Evolutionary conservation across 345 rosid species (phyloP).

Genomic region (Garcia nutans): DNA sequence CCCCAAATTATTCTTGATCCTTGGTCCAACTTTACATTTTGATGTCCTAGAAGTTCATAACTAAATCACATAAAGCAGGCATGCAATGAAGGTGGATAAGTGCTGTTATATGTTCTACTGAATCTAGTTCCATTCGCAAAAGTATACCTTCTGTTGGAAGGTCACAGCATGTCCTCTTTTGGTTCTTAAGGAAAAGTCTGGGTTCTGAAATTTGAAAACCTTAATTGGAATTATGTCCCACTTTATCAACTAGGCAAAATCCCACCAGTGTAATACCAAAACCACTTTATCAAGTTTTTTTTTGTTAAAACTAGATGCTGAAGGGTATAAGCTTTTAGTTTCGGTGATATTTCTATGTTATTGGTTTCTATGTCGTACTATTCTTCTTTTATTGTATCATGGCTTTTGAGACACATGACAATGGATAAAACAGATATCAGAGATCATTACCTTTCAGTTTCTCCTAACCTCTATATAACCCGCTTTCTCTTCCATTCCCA

Average conservation of each 20-base stretch:
- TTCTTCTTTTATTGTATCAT: neutral
- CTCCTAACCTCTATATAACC: neutral
- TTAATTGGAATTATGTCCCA: too few species aligned
- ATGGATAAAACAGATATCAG: neutral
- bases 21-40: neutral
- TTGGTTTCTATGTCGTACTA: conserved; percentile 10
- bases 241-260: neutral
- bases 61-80: neutral
- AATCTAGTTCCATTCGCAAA: neutral
- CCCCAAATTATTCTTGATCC: neutral
- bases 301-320: conserved; percentile 12
- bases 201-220: too few species aligned
- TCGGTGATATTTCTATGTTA: conserved; percentile 3
- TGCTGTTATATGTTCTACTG: neutral
- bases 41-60: conserved; percentile 2
- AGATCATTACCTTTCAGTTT: neutral
- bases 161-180: neutral
- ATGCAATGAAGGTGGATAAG: neutral
- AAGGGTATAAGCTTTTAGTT: neutral
- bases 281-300: conserved; percentile 6
- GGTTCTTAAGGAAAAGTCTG: neutral
- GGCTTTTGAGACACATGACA: neutral
- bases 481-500: neutral
- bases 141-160: neutral
- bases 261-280: too few species aligned